Percentiles rank a stretch among this genome's conserved stretches.
phyloP scores from a whole-genome alignment of 306 rosid species.

The Echinosophora koreensis region DNA sequence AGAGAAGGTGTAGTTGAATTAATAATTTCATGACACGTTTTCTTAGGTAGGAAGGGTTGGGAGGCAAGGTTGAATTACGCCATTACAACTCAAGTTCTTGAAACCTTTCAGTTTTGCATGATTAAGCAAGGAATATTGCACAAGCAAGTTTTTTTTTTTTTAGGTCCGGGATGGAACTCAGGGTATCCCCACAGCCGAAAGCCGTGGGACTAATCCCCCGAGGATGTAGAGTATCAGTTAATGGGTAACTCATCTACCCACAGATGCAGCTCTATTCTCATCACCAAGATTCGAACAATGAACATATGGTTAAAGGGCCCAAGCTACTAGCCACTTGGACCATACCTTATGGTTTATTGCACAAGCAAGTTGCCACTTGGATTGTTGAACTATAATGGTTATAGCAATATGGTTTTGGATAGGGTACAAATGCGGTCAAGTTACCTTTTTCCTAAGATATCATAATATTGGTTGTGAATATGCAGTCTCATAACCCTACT shows the following conservation, averaged over 20 bases:
- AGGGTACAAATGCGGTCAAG: conserved; percentile 28
- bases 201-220: too few relatives aligned
- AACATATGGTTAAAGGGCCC: too few relatives aligned
- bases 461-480: conserved; percentile 40
- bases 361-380: conserved; percentile 26
- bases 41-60: conserved; percentile 43
- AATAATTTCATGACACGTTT: conserved; percentile 23
- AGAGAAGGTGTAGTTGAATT: conserved; percentile 6
- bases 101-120: conserved; percentile 28
- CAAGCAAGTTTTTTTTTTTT: conserved; percentile 38
- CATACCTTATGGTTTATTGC: too few relatives aligned
- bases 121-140: conserved; percentile 40
- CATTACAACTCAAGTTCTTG: conserved; percentile 40
- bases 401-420: conserved; percentile 10
- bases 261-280: too few relatives aligned
- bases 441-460: conserved; percentile 42
- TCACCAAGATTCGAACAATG: too few relatives aligned
- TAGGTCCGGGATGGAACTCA: too few relatives aligned
- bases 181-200: too few relatives aligned
- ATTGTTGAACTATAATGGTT: conserved; percentile 23
- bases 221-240: too few relatives aligned
- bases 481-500: conserved; percentile 8
- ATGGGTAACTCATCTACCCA: too few relatives aligned
- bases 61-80: conserved; percentile 33
- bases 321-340: too few relatives aligned